Evolutionary conservation across 352 stramenopile species (phyloP), one percentile per base, ranked within the genome.

Genomic region (Phytophthora chlamydospora): DNA sequence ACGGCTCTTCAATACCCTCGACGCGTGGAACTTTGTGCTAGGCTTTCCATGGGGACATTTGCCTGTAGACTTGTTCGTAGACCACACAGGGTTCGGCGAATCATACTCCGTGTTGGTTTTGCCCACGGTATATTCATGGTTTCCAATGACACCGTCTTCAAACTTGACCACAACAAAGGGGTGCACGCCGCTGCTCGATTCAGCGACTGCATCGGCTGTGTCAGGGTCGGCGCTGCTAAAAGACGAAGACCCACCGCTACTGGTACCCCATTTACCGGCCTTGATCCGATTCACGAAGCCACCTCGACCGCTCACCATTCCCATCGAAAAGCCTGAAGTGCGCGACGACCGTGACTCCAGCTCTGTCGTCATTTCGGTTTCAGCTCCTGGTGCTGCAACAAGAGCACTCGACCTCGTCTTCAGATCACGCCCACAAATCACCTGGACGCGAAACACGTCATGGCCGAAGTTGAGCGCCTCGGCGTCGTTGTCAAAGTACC

Each of bases 71-170:
- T 86, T 85, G 68, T 95, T 95, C 13, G 74, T 78, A 9, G 83
- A 92, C 70, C 82, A 96, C 8, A 91, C 73, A 0, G 87, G 87
- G 48, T 85, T 66, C 3, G 69, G 57, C 4, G 72, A 80, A 32
- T 93, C 83, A 36, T 96, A 96, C 57, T 96, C 87, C 0, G 87
- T 96, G 60, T 96, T 96, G 1, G 87, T 96, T 63, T 85, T 87
- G 6, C 87, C 87, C 14, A 96, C 80, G 2, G 82, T 62, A 21
- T 73, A 79, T 36, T 91, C 85, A 6, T 80, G 69, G 16, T 76
- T 80, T 32, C 67, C 80, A 54, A 58, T 66, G 14, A 77, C 60
- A 39, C 74, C 69, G 24, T 90, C 78, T 19, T 78, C 83, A 48
- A 79, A 86, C 38, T 89, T 90, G 29, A 93, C 76, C 9, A 93